phyloP scores from a whole-genome alignment of 1,284 basidiomycete genomes.

The Austropuccinia psidii region DNA sequence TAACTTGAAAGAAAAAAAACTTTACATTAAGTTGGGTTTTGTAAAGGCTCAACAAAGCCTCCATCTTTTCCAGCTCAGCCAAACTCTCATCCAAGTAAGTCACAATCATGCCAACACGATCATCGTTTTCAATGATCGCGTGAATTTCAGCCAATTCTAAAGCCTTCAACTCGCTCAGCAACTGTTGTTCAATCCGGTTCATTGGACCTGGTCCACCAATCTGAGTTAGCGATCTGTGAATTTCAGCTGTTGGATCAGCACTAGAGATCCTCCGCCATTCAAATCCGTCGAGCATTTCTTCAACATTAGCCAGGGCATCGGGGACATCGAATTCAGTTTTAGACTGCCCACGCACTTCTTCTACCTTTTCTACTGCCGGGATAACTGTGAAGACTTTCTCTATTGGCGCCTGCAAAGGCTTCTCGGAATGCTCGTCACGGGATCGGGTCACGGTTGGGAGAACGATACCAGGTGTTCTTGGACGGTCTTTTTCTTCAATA shows the following conservation, averaged over 20 bases:
- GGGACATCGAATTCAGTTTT: neutral
- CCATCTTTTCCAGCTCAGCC: slow-evolving; percentile 45
- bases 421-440: neutral
- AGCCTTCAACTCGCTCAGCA: slow-evolving; percentile 77
- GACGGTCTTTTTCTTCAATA: neutral
- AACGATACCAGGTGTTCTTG: too few relatives aligned
- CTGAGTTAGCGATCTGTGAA: slow-evolving; percentile 58
- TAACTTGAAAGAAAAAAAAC: slow-evolving; percentile 3
- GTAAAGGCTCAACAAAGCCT: slow-evolving; percentile 67
- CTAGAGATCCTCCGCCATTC: slow-evolving; percentile 66
- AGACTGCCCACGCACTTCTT: neutral
- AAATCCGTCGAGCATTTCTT: slow-evolving; percentile 97
- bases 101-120: slow-evolving; percentile 36
- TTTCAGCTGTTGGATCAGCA: neutral
- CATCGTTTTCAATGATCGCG: slow-evolving; percentile 38
- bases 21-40: slow-evolving; percentile 86
- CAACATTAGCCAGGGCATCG: slow-evolving; percentile 65
- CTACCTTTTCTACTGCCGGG: neutral
- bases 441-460: neutral
- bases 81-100: slow-evolving; percentile 43
- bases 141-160: slow-evolving; percentile 60
- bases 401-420: too few relatives aligned
- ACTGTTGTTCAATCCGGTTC: slow-evolving; percentile 74
- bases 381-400: too few relatives aligned
- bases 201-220: too few relatives aligned